phyloP scores from a whole-genome alignment of 257 asterid species.

The Penstemon barbatus region DNA sequence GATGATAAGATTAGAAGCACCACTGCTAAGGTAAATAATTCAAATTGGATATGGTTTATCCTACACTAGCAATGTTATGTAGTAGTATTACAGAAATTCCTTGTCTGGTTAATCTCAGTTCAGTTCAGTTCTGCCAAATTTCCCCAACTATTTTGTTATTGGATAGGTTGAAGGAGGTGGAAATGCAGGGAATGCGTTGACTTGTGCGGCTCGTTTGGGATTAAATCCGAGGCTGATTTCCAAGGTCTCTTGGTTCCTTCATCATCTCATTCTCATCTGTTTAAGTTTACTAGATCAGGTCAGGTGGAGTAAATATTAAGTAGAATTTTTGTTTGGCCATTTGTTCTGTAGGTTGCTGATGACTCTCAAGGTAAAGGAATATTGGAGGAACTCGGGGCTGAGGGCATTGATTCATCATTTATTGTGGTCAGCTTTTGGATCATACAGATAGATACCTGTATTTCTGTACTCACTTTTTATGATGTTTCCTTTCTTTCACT shows the following conservation, averaged over 20 bases:
- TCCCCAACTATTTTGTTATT: constrained; percentile 4
- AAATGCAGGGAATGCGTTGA: constrained; percentile 86
- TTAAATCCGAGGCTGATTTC: constrained; percentile 76
- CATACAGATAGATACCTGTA: neutral
- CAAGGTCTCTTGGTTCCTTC: constrained; percentile 51
- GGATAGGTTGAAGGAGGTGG: constrained; percentile 91
- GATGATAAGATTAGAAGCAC: constrained; percentile 91
- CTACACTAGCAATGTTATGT: too few species aligned
- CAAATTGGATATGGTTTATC: neutral
- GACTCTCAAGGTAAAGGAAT: constrained; percentile 91
- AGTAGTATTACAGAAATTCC: too few species aligned
- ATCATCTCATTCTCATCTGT: constrained; percentile 17
- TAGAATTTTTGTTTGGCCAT: constrained; percentile 7
- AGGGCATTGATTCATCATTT: constrained; percentile 83
- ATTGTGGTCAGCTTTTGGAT: constrained; percentile 54
- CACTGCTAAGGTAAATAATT: constrained; percentile 58
- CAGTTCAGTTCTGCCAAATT: too few species aligned
- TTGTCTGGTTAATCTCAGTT: too few species aligned
- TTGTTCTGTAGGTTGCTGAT: constrained; percentile 67
- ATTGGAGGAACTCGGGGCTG: constrained; percentile 78
- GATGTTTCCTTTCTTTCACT: neutral
- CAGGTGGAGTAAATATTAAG: too few species aligned
- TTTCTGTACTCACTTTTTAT: neutral
- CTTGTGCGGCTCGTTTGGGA: constrained; percentile 91
- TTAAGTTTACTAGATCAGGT: constrained; percentile 13